These are phyloP conservation scores for Aphanomyces astaci DNA, from an alignment of 352 stramenopile species.

Conservation along the genomic window DNA sequence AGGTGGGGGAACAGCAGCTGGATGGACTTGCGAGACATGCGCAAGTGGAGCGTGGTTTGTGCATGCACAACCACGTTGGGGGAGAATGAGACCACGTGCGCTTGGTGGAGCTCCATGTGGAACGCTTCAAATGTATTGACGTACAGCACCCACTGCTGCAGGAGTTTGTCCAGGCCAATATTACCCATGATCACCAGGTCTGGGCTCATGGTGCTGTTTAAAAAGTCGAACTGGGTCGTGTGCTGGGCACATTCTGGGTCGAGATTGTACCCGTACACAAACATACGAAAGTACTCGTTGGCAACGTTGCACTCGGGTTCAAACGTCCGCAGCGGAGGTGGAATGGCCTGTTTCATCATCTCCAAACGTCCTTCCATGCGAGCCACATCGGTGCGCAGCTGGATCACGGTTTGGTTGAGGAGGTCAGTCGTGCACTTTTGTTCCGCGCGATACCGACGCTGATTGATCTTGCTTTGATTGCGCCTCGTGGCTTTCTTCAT, in stretches of 20 bases:
- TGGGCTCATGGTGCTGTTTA: neutral
- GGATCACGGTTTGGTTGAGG: neutral
- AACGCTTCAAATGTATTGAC: neutral
- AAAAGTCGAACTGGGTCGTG: neutral
- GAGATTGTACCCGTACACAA: neutral
- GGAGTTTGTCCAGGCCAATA: neutral
- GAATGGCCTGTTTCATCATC: neutral
- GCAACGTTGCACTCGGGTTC: neutral
- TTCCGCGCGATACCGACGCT: neutral
- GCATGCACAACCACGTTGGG: conserved; percentile 37
- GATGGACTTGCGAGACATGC: conserved; percentile 50
- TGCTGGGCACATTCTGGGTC: too few relatives aligned
- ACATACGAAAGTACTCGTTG: conserved; percentile 4
- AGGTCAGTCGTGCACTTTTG: neutral
- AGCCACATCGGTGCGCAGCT: neutral
- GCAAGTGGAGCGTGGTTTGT: conserved; percentile 38
- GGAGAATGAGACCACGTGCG: conserved; percentile 25
- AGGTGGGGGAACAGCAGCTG: conserved; percentile 62
- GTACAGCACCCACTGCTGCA: neutral
- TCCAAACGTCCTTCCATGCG: neutral
- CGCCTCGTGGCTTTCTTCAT: neutral
- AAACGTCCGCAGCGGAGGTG: neutral
- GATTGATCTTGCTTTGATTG: neutral
- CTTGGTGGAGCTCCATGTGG: neutral
- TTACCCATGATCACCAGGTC: neutral